Percentiles rank a stretch among this genome's conserved stretches.
These are phyloP conservation scores for Agarophyton chilense DNA, from an alignment of 23 red algal species.

Conservation along the genomic window DNA sequence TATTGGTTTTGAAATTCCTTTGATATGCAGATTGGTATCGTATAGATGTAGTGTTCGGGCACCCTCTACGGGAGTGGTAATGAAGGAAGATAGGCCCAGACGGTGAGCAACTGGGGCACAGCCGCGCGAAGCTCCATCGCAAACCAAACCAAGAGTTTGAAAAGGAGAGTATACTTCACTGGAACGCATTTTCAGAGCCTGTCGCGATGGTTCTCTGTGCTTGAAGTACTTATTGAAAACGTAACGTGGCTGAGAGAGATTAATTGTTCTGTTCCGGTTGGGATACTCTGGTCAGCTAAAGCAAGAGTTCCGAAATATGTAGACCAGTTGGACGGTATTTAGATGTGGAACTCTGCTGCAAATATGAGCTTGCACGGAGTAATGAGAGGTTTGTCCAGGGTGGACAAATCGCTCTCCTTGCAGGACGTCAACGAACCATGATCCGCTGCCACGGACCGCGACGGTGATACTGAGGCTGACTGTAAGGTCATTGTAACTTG, in stretches of 20 bases:
- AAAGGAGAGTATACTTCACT: constrained; percentile 10
- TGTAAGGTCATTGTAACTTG: no score
- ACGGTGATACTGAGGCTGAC: no score
- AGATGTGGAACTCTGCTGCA: no score
- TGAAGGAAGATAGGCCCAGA: constrained; percentile 67
- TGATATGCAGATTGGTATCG: constrained; percentile 71
- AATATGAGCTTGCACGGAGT: no score
- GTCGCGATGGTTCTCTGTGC: not conserved
- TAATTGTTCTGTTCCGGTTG: not conserved
- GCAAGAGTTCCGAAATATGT: not conserved
- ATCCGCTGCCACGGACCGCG: no score
- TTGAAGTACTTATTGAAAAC: not conserved
- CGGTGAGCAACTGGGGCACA: constrained; percentile 43
- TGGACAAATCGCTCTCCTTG: no score
- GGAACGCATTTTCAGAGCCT: not conserved
- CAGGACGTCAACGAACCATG: no score
- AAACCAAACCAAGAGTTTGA: constrained; percentile 76
- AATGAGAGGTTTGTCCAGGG: no score
- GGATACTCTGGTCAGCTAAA: not conserved
- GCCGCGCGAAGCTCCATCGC: constrained; percentile 38
- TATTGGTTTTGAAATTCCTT: constrained; percentile 66
- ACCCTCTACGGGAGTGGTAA: constrained; percentile 66
- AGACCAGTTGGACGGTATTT: no score
- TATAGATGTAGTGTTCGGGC: constrained; percentile 82
- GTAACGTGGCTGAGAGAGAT: not conserved